phyloP scores from a whole-genome alignment of 352 stramenopile genomes.

The Phytophthora podocarpi region DNA sequence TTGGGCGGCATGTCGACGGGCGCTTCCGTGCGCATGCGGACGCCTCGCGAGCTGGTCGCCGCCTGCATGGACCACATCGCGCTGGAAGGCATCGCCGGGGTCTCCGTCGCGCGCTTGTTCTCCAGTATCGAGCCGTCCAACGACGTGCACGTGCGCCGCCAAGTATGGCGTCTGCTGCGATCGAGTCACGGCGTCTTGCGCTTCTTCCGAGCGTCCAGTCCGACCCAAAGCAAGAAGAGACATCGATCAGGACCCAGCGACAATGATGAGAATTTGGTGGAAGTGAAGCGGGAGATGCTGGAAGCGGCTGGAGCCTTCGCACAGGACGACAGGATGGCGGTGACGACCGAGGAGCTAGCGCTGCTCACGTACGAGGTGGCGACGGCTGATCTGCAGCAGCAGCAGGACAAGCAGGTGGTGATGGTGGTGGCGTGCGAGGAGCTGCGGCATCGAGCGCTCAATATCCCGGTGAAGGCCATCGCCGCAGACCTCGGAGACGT shows the following conservation, averaged over 20 bases:
- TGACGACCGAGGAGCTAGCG: constrained; percentile 20
- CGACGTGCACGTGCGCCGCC: constrained; percentile 50
- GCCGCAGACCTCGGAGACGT: constrained; percentile 63
- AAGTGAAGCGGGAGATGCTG: constrained; percentile 32
- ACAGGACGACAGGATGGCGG: background rate
- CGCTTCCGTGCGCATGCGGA: constrained; percentile 5
- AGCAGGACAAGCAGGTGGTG: constrained; percentile 22
- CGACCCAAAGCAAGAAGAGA: constrained; percentile 51
- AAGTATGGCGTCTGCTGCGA: constrained; percentile 62
- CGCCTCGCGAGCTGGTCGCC: constrained; percentile 54
- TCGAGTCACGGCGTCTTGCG: constrained; percentile 45
- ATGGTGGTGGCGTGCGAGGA: constrained; percentile 66
- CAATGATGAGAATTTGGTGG: constrained; percentile 1
- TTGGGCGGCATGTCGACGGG: constrained; percentile 6
- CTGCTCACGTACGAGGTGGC: constrained; percentile 29
- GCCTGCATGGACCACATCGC: constrained; percentile 69
- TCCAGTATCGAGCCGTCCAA: constrained; percentile 42
- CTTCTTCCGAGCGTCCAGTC: constrained; percentile 47
- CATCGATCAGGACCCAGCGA: constrained; percentile 39
- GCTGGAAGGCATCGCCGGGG: constrained; percentile 53
- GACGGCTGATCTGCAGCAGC: background rate
- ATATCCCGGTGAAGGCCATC: constrained; percentile 66
- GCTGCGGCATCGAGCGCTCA: constrained; percentile 71
- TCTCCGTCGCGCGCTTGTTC: constrained; percentile 49
- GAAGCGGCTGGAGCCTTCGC: background rate